Evolutionary conservation across 2,329 filamentous ascomycete genomes (phyloP), one percentile per base, ranked within the genome.

Genomic region (Bipolaris victoriae): DNA sequence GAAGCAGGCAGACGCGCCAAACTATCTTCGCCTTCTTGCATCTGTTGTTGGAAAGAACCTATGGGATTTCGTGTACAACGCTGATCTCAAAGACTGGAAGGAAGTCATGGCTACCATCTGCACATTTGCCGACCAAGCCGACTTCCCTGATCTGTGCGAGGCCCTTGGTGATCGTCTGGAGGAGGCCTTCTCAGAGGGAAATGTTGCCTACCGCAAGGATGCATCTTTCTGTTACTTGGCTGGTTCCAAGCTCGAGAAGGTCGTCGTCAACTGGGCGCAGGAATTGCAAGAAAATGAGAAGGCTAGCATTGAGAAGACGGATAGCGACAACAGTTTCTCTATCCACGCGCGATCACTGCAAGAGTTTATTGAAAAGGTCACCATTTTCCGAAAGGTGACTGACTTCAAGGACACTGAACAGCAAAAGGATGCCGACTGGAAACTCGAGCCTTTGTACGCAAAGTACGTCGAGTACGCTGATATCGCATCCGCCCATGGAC

Each of bases 381-480:
- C 93, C 0, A 86, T 99, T 52, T 99, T 99, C 87, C 89, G 95
- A 52, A 86, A 95, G 66, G 93, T 97, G 41, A 93, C 92, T 61
- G 92, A 94, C 71, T 99, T 97, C 81, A 81, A 90, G 68, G 95
- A 99, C 73, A 78, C 80, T 7, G 92, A 97, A 71, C 86, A 86
- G 62, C 79, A 80, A 45, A 85, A 91, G 66, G 82, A 85, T 9
- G 88, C 88, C 1, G 91, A 89, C 67, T 99, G 94, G 94, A 97
- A 96, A 79, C 86, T 99, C 58, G 85, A 88, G 36, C 83, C 88
- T 2, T 81, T 99, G 51, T 99, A 99, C 77, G 89, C 92, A 75
- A 97, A 97, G 79, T 99, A 99, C 74, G 89, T 90, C 26, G 95
- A 99, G 79, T 99, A 98, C 75, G 94, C 95, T 13, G 94, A 99